Base-by-base conservation (phyloP, 2,329 filamentous ascomycete genomes). In the Aspergillus aculeatinus region DNA sequence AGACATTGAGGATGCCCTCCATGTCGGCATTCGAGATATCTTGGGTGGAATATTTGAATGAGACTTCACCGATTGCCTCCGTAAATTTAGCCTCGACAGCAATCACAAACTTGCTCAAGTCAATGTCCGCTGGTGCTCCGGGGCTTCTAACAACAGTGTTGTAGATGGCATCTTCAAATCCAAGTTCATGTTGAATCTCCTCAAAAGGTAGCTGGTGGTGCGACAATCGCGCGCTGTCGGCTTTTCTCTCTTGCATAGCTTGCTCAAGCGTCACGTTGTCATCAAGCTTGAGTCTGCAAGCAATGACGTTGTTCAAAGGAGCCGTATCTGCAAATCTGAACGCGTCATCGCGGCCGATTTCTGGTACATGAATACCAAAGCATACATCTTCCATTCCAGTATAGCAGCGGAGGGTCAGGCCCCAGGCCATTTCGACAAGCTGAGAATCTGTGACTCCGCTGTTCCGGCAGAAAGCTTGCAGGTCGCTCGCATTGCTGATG, bases 41-140 rank as follows among this genome's bases (percentile, higher is more conserved):
- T 48, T 79, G 77, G 0, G 81, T 79, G n/a, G 84, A 79, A 3
- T 77, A 74, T 35, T 80, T 80, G 23, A 89, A 77, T 56, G 85
- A 81, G 2, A 76, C 69, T 23, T 87, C 74, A 3, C 83, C 82
- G 5, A 64, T 63, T 7, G 64, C 57, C 10, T 63, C 59, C 16
- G 68, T 70, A 6, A 70, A 64, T n/a, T 67, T 65, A 2, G 71
- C 69, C 27, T 70, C 67, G 10, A 76, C 64, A 6, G 63, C 56
- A 19, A 76, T 66, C n/a, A 71, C 65, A 33, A 68, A 72, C 19
- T 61, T 48, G 19, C 58, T 66, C 4, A 51, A 6, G 16, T 54
- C 44, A 10, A 29, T 51, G 7, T 48, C 48, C 6, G 35, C 21
- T 9, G 23, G 16, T 35, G 19, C 27, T n/a, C 55, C 25, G 3